Evolutionary conservation across 2,329 filamentous ascomycete genomes (phyloP).

Genomic region (Curvularia lunata): DNA sequence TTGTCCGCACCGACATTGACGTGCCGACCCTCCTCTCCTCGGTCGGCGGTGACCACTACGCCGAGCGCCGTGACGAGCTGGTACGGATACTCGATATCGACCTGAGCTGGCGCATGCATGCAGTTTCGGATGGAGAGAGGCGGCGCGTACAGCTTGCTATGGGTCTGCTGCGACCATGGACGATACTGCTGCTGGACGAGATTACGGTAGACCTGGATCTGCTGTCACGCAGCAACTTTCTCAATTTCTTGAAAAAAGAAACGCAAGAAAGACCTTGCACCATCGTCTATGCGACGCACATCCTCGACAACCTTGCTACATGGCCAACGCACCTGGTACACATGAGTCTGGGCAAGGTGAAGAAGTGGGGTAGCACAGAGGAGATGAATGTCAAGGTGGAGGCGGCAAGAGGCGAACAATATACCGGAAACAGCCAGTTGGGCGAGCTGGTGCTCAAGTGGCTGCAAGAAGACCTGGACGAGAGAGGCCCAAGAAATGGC

Average conservation of each 20-base stretch:
- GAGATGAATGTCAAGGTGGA: constrained; percentile 61
- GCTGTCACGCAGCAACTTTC: constrained; percentile 81
- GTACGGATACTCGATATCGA: constrained; percentile 91
- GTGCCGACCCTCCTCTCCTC: constrained; percentile 83
- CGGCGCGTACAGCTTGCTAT: constrained; percentile 93
- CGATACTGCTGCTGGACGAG: constrained; percentile 87
- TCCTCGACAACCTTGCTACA: constrained; percentile 89
- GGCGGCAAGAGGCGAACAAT: constrained; percentile 31
- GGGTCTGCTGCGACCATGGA: constrained; percentile 92
- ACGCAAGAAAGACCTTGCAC: constrained; percentile 83
- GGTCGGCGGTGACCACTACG: constrained; percentile 85
- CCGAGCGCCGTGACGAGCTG: constrained; percentile 83
- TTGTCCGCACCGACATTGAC: constrained; percentile 93
- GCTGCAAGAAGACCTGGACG: constrained; percentile 79
- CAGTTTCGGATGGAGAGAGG: constrained; percentile 90
- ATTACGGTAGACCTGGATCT: constrained; percentile 97
- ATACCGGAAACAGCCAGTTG: constrained; percentile 77
- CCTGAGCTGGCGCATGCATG: constrained; percentile 90
- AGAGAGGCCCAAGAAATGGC: constrained; percentile 76
- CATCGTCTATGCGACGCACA: constrained; percentile 97
- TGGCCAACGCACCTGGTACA: constrained; percentile 97
- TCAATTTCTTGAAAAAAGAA: constrained; percentile 84
- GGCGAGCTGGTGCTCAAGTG: constrained; percentile 88
- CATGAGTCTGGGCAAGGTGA: constrained; percentile 88
- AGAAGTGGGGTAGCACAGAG: constrained; percentile 80